These are phyloP conservation scores for Conringia planisiliqua DNA, from an alignment of 345 rosid species.

Conservation along the genomic window DNA sequence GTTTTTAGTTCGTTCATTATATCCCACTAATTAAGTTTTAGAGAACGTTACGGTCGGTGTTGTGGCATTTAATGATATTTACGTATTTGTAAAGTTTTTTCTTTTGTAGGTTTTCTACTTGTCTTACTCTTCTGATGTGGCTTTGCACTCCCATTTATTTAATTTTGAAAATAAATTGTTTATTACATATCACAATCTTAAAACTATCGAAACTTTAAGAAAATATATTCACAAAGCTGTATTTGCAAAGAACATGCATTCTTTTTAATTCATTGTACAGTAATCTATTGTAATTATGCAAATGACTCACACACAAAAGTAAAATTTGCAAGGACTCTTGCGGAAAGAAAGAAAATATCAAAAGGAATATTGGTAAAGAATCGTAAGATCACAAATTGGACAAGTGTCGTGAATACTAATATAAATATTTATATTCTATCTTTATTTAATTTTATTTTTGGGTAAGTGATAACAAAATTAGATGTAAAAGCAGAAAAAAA, in stretches of 20 bases:
- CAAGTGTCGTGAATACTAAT: slow-evolving; percentile 9
- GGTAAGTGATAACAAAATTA: slow-evolving; percentile 1
- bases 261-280: neutral
- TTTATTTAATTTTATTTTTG: neutral
- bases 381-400: neutral
- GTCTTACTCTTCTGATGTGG: neutral
- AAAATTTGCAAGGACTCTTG: neutral
- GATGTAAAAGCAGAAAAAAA: slow-evolving; percentile 11
- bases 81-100: neutral
- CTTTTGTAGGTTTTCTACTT: neutral
- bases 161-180: no score
- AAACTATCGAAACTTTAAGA: neutral
- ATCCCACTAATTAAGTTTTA: neutral
- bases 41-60: neutral
- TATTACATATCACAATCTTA: neutral
- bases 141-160: neutral
- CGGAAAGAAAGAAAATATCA: neutral
- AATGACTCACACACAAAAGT: neutral
- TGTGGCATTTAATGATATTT: neutral
- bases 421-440: neutral
- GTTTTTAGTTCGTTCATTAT: neutral
- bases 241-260: neutral
- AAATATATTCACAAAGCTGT: neutral
- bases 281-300: neutral
- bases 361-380: neutral